Base-by-base conservation (phyloP, 441 rosid genomes). In the Rhodomyrtus psidioides region DNA sequence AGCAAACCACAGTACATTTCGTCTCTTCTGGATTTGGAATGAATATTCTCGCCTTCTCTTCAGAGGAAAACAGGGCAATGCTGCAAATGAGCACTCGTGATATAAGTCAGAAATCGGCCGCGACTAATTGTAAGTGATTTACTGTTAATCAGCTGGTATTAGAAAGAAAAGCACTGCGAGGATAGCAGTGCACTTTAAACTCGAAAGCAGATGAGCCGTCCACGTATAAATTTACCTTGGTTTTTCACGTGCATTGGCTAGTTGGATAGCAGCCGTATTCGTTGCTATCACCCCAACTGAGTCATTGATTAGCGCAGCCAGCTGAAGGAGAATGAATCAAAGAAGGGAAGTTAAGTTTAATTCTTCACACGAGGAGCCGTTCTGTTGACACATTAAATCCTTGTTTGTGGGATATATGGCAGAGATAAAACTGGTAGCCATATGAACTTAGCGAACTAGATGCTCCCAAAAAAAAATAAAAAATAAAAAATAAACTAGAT, bases 241-340 rank as follows among this genome's bases (percentile, higher is more conserved):
- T 90, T 92, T 97, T 70, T 84, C 91, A 9, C 98, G 93, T 1
- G 97, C 97, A 87, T 89, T 91, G 84, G 98, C 98, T 23, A 96
- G 94, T 87, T 94, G 98, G 88, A 96, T 91, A 44, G 99, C 98
- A 85, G 95, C 96, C 83, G 98, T 96, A 82, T 97, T 97, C 79
- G 99, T 94, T n/a, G 99, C 94, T 49, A 97, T 93, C 74, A 97
- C 95, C 60, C 98, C 98, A 75, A 96, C 94, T 6, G 98, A 94
- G 90, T 97, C 98, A 87, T 97, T 94, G 88, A 97, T 92, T 28
- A 97, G 92, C 83, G 98, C 98, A 84, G 98, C 98, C 83, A 97
- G 91, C 98, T 97, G 90, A 86, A 91, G 84, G 85, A 89, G 34
- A 42, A 30, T 7, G 28, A 83, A 56, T 34, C n/a, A 83, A 83